A percentile compares a stretch with the other conserved stretches of the same genome.
These are phyloP conservation scores for Mallotus nudiflorus DNA, from an alignment of 345 rosid genomes.

Conservation along the genomic window DNA sequence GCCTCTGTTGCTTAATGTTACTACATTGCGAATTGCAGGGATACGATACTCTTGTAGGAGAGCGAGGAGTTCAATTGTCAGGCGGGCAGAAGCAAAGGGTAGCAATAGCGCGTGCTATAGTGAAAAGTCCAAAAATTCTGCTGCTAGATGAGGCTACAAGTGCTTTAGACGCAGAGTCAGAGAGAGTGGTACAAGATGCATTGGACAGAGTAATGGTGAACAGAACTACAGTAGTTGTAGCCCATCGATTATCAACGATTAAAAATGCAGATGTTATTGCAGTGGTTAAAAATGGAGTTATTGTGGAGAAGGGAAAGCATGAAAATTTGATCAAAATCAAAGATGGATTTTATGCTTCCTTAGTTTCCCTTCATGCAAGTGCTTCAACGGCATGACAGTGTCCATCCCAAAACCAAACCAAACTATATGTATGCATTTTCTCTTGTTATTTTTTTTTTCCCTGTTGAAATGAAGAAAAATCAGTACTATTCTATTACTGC, in stretches of 20 bases:
- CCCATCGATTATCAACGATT: constrained; percentile 69
- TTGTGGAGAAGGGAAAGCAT: constrained; percentile 71
- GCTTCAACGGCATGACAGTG: constrained; percentile 36
- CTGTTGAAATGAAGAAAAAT: too few relatives aligned
- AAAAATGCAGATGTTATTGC: constrained; percentile 65
- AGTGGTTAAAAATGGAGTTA: constrained; percentile 61
- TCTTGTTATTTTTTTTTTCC: too few relatives aligned
- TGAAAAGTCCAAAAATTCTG: constrained; percentile 64
- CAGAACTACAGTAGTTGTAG: constrained; percentile 67
- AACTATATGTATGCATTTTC: too few relatives aligned
- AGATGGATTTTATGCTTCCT: constrained; percentile 62
- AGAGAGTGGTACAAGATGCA: constrained; percentile 75
- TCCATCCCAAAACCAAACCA: too few relatives aligned
- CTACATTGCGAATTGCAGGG: constrained; percentile 42
- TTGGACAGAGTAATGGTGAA: constrained; percentile 61
- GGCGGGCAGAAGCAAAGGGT: constrained; percentile 90
- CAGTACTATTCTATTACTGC: too few relatives aligned
- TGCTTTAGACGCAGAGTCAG: constrained; percentile 74
- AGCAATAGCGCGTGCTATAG: constrained; percentile 79
- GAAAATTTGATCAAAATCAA: constrained; percentile 48
- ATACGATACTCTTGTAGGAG: constrained; percentile 68
- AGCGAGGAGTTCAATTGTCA: constrained; percentile 67
- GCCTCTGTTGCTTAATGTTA: not conserved
- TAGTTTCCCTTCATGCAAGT: constrained; percentile 56
- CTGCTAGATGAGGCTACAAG: constrained; percentile 81